Percentiles rank a stretch among this genome's conserved stretches.
phyloP scores from a whole-genome alignment of 2,329 filamentous ascomycete species.

The Aurifilum marmelostoma region DNA sequence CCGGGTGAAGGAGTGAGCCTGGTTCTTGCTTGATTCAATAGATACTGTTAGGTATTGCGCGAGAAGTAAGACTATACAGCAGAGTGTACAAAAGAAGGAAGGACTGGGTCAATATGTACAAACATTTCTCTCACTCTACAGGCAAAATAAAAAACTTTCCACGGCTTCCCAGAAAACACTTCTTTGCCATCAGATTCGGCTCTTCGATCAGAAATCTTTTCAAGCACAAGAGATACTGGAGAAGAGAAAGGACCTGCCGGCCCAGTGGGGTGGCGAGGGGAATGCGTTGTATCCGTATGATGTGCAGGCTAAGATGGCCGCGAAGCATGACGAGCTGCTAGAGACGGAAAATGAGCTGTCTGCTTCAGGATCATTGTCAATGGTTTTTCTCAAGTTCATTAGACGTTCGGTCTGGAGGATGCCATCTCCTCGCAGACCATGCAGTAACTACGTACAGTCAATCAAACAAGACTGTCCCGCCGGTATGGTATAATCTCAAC shows the following conservation, averaged over 20 bases:
- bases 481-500: neutral
- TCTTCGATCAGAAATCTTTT: no score
- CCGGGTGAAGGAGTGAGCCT: neutral
- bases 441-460: neutral
- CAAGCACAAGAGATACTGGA: conserved; percentile 9
- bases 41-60: no score
- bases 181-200: no score
- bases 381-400: no score
- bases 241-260: conserved; percentile 26
- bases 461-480: neutral
- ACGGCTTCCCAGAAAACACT: no score
- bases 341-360: neutral
- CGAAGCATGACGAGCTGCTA: conserved; percentile 26
- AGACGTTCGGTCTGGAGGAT: no score
- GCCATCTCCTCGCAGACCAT: neutral
- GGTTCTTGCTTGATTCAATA: no score
- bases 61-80: no score
- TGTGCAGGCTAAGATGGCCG: conserved; percentile 22
- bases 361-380: neutral
- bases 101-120: no score
- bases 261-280: conserved; percentile 24
- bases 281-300: conserved; percentile 26
- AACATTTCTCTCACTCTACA: no score
- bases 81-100: no score
- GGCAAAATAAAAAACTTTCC: no score